These are phyloP conservation scores for Colletotrichum gloeosporioides DNA, from an alignment of 2,329 filamentous ascomycete species.

Conservation along the genomic window DNA sequence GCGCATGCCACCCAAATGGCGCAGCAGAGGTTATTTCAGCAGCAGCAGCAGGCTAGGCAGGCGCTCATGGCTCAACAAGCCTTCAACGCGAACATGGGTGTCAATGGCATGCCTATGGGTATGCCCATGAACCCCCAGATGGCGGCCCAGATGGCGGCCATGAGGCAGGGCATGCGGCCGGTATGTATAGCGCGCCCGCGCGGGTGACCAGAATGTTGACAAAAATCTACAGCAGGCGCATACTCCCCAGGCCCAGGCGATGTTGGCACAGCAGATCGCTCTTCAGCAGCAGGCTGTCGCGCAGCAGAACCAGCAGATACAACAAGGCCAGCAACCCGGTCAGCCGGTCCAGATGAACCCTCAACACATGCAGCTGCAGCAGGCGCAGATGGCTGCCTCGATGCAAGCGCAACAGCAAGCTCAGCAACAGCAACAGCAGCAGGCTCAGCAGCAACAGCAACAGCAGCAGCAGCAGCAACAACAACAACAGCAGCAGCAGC, in stretches of 20 bases:
- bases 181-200: slow-evolving; percentile 35
- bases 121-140: slow-evolving; percentile 55
- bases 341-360: slow-evolving; percentile 55
- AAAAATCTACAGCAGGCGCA: slow-evolving; percentile 15
- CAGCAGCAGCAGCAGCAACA: slow-evolving; percentile 35
- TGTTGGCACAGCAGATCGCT: slow-evolving; percentile 54
- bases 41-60: slow-evolving; percentile 57
- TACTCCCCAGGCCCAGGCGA: slow-evolving; percentile 33
- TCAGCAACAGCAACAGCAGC: slow-evolving; percentile 43
- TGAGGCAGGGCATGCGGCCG: slow-evolving; percentile 50
- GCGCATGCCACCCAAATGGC: slow-evolving; percentile 48
- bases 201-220: neutral
- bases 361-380: slow-evolving; percentile 52
- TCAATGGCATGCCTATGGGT: slow-evolving; percentile 54
- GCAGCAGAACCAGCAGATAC: slow-evolving; percentile 43
- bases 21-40: slow-evolving; percentile 63
- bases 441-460: slow-evolving; percentile 44
- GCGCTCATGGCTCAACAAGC: slow-evolving; percentile 60
- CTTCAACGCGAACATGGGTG: slow-evolving; percentile 52
- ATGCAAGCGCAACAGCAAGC: slow-evolving; percentile 42
- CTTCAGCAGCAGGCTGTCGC: slow-evolving; percentile 43
- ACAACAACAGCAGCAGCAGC: slow-evolving; percentile 40
- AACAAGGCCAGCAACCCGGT: slow-evolving; percentile 46
- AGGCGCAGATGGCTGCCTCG: slow-evolving; percentile 41
- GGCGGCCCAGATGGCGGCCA: slow-evolving; percentile 55